phyloP scores from a whole-genome alignment of 805 yeast genomes.

The Myxozyma lipomycoides region DNA sequence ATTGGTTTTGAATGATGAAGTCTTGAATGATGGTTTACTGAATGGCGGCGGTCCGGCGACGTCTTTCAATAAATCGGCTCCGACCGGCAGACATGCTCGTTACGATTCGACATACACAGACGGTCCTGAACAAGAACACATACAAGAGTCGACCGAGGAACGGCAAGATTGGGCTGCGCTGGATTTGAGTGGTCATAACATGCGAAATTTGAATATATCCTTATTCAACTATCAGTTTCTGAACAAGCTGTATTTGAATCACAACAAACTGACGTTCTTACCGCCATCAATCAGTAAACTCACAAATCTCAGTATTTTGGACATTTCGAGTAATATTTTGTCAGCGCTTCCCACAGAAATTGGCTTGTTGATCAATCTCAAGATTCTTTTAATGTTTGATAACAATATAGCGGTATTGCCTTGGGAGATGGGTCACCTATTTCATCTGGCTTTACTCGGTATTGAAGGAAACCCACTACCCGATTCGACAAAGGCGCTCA shows the following conservation, averaged over 20 bases:
- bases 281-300: constrained; percentile 69
- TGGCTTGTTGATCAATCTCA: constrained; percentile 74
- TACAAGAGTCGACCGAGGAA: constrained; percentile 5
- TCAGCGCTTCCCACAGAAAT: constrained; percentile 74
- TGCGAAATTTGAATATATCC: constrained; percentile 63
- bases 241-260: constrained; percentile 81
- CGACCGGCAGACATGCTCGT: constrained; percentile 18
- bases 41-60: constrained; percentile 33
- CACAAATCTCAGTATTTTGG: constrained; percentile 73
- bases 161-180: constrained; percentile 71
- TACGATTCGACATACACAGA: constrained; percentile 36
- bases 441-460: constrained; percentile 81
- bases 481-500: constrained; percentile 54
- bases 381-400: constrained; percentile 82
- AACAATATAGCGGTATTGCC: constrained; percentile 76
- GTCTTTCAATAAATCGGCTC: constrained; percentile 31
- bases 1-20: constrained; percentile 28
- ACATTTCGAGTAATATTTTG: constrained; percentile 73
- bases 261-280: constrained; percentile 65
- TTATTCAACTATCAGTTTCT: constrained; percentile 78
- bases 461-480: constrained; percentile 89
- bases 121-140: constrained; percentile 25
- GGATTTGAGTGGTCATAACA: constrained; percentile 87
- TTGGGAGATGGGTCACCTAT: constrained; percentile 76
- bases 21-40: constrained; percentile 33